Base-by-base conservation (phyloP, 2,329 filamentous ascomycete species). In the Beauveria asiatica region DNA sequence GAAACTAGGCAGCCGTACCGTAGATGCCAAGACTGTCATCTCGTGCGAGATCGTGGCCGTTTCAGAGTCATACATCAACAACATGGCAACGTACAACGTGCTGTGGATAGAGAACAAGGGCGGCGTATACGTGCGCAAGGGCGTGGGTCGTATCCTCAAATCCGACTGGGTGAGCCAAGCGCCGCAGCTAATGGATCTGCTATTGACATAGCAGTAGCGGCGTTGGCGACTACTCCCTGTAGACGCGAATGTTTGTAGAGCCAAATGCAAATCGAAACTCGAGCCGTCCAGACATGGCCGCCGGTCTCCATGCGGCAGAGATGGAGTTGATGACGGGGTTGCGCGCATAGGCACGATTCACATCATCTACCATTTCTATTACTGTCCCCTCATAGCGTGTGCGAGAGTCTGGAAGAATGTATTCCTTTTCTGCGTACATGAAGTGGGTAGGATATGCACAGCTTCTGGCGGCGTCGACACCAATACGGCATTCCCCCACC, bases 71-170 rank as follows among this genome's bases (percentile, higher is more conserved):
- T 46, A 41, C 3, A 59, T 59, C 27, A 59, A 33, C 27, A 27
- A 42, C n/a, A 48, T 30, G 41, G 57, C 54, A 41, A 59, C 57
- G 33, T 59, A 54, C 42, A 59, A 54, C 8, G 57, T 59, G 42
- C 42, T 54, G 1, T 59, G 57, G 57, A 54, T 59, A 7, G 57
- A 59, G 6, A 59, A 54, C 6, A 59, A 54, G 49, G 39, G 10
- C 8, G 21, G 39, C 9, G 41, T 53, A 33, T 54, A 59, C 25
- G 41, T 59, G 21, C 57, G 57, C 39, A 59, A 59, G 30, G 57
- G 57, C 42, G 49, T 59, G 23, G 57, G 57, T 19, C 45, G 57
- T 3, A 59, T 59, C 16, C 57, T 59, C 41, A 59, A 59, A 17
- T 59, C 57, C 2, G 42, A 53, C 50, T 59, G 57, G 57, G 17